Evolutionary conservation across 2,329 filamentous ascomycete genomes (phyloP), one percentile per base, ranked within the genome.

Genomic region (Penicillium thymicola): DNA sequence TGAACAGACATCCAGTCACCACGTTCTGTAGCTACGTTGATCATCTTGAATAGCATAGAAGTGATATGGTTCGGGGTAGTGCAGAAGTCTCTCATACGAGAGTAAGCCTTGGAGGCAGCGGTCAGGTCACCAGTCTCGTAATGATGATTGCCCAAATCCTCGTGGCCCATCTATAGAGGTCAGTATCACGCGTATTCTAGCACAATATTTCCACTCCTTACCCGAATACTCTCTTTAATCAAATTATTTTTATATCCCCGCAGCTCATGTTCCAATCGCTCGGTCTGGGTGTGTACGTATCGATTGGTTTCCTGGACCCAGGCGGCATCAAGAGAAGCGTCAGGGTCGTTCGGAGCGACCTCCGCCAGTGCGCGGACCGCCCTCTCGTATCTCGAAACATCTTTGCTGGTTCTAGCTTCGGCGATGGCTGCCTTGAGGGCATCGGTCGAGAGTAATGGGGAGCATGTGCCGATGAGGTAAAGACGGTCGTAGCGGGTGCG

Each of bases 181-280:
- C 28, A 66, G 57, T 55, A 56, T 25, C 4, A 11, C 6, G 10
- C 14, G 9, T 16, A 10, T 21, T 13, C 5, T 11, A 7, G 3
- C 32, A 21, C 1, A 16, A 18, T 37, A 42, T 4, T n/a, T 11
- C 1, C 7, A 18, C 2, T 32, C 7, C 82, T 55, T 80, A 95
- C 92, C 65, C 92, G 79, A 67, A 97, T 96, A 77, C 92, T 97
- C 77, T 99, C 94, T 72, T 97, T 96, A 67, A 99, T 92, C 42
- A 97, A 78, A 67, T 97, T 99, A 71, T 97, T 96, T 76, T 94
- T 96, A 75, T 97, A 97, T 1, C 88, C 88, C 73, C 92, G 92
- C 21, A 99, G 80, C 73, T 97, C 91, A 16, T 83, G 79, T 70
- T 97, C 91, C 54, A 97, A 79, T n/a, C 89, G 84, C 54, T 85